Evolutionary conservation across 495 filamentous ascomycete genomes (phyloP).

Genomic region (Neurospora tetraspora): DNA sequence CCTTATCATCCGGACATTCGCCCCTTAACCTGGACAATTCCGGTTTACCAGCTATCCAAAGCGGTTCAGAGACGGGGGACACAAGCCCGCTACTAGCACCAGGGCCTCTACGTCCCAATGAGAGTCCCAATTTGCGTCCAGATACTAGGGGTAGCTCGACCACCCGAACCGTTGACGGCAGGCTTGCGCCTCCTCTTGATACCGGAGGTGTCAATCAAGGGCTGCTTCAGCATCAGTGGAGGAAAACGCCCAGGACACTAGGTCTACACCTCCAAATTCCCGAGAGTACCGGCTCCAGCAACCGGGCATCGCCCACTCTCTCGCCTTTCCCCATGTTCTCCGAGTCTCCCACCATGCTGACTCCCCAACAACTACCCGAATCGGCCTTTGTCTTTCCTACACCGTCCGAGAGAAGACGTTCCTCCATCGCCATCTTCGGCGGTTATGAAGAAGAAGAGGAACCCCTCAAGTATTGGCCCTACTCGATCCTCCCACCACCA

Average conservation of each 20-base stretch:
- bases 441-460: conserved; percentile 37
- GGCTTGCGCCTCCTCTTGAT: conserved; percentile 18
- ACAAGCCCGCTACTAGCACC: background rate
- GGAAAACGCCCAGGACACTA: background rate
- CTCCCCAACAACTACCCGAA: conserved; percentile 27
- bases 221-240: background rate
- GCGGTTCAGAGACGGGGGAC: background rate
- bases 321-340: conserved; percentile 33
- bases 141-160: conserved; percentile 15
- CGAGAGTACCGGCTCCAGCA: conserved; percentile 39
- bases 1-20: conserved; percentile 19
- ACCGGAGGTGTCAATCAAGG: background rate
- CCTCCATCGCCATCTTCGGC: conserved; percentile 23
- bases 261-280: conserved; percentile 19
- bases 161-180: conserved; percentile 16
- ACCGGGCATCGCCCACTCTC: conserved; percentile 32
- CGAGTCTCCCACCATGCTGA: conserved; percentile 32
- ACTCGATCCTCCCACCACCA: conserved; percentile 57
- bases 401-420: conserved; percentile 11
- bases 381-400: conserved; percentile 25
- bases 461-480: conserved; percentile 63
- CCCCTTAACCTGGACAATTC: conserved; percentile 14
- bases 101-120: background rate
- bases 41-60: conserved; percentile 1
- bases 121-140: background rate